These are phyloP conservation scores for Mucor sp. DNA, from an alignment of 371 early-diverging fungal genomes.

Conservation along the genomic window DNA sequence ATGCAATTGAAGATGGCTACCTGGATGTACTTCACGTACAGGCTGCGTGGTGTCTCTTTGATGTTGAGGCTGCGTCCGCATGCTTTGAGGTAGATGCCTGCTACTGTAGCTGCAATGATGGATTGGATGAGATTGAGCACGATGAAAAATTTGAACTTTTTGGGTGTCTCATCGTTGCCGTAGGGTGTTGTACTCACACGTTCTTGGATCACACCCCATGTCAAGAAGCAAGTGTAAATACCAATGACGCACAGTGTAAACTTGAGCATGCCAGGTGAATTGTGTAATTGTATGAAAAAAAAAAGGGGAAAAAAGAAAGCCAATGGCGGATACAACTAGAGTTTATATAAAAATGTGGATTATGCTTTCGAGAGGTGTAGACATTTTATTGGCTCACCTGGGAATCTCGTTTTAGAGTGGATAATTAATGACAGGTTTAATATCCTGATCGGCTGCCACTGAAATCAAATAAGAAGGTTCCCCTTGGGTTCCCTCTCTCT, in stretches of 20 bases:
- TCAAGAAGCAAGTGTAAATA: slow-evolving; percentile 93
- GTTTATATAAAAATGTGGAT: not conserved
- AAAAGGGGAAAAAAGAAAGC: not conserved
- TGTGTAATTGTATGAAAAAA: not conserved
- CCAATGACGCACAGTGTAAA: slow-evolving; percentile 81
- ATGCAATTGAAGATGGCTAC: slow-evolving; percentile 76
- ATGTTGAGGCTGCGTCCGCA: slow-evolving; percentile 43
- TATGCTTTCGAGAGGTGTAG: slow-evolving; percentile 1
- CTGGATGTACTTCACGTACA: slow-evolving; percentile 67
- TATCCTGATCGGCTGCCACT: too few species aligned
- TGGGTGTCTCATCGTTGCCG: slow-evolving; percentile 55
- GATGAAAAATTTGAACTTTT: slow-evolving; percentile 85
- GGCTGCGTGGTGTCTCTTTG: slow-evolving; percentile 37
- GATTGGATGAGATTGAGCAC: slow-evolving; percentile 89
- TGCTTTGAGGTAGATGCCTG: slow-evolving; percentile 68
- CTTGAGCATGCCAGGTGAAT: slow-evolving; percentile 51
- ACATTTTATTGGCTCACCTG: not conserved
- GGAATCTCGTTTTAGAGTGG: not conserved
- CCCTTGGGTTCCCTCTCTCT: too few species aligned
- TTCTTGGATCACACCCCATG: slow-evolving; percentile 95
- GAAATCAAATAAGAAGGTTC: too few species aligned
- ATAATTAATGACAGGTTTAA: not conserved
- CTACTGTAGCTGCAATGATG: slow-evolving; percentile 76
- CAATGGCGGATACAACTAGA: not conserved
- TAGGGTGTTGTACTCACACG: slow-evolving; percentile 87